Evolutionary conservation across 2,329 filamentous ascomycete species (phyloP).

Genomic region (Karstenula rhodostoma): DNA sequence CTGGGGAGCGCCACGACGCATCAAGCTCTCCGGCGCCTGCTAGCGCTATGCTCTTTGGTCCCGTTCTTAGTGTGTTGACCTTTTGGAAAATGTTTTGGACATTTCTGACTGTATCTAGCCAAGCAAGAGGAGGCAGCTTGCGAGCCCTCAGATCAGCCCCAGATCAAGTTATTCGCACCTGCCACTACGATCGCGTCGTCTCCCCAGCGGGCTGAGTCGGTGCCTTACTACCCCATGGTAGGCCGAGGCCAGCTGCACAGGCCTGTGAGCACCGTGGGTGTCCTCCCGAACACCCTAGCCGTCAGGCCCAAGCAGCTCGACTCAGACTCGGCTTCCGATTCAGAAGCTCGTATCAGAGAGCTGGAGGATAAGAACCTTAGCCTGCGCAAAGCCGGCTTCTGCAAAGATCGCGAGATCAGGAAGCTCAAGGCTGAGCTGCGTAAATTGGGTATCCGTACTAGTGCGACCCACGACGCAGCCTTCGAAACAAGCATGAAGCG

Average conservation of each 20-base stretch:
- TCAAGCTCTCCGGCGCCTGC: neutral
- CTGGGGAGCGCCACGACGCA: neutral
- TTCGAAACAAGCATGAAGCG: constrained; percentile 1
- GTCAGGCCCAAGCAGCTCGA: neutral
- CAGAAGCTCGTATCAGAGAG: constrained; percentile 6
- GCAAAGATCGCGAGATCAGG: constrained; percentile 11
- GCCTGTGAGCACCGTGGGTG: neutral
- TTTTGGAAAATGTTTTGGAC: neutral
- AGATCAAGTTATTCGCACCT: neutral
- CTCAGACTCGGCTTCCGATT: neutral
- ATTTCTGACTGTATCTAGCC: neutral
- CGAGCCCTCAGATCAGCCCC: neutral
- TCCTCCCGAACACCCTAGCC: neutral
- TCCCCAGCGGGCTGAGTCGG: neutral
- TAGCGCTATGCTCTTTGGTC: neutral
- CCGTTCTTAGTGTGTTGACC: neutral
- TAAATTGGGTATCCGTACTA: neutral
- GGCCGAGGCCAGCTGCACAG: neutral
- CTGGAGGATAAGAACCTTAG: constrained; percentile 7
- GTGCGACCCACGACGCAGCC: neutral
- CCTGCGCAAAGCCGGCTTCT: constrained; percentile 1
- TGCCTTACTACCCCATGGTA: constrained; percentile 9
- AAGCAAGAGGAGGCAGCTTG: constrained; percentile 1
- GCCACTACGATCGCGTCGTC: neutral
- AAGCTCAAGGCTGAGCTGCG: constrained; percentile 11